Evolutionary conservation across 2,329 filamentous ascomycete species (phyloP).

Genomic region (Hymenoscyphus fraxineus): DNA sequence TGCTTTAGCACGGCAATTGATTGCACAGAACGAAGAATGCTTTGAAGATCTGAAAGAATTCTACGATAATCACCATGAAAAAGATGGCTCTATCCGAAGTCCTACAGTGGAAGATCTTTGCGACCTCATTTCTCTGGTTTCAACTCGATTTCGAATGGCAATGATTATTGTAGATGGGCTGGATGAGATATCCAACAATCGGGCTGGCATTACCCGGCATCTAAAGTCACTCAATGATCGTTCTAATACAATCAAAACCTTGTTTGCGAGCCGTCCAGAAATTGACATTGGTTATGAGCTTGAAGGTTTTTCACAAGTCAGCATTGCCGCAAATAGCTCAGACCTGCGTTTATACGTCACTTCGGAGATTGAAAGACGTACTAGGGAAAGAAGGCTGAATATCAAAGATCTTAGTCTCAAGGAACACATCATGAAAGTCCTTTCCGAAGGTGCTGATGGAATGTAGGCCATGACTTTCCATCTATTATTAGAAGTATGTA

Average conservation of each 20-base stretch:
- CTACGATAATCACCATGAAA: slow-evolving; percentile 8
- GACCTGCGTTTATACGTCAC: slow-evolving; percentile 18
- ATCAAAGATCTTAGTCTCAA: slow-evolving; percentile 15
- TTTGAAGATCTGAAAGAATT: slow-evolving; percentile 9
- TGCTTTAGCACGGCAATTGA: slow-evolving; percentile 29
- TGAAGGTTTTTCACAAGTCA: not conserved
- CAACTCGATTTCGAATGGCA: slow-evolving; percentile 14
- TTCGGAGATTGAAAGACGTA: slow-evolving; percentile 15
- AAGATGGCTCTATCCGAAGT: slow-evolving; percentile 6
- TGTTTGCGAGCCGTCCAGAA: slow-evolving; percentile 19
- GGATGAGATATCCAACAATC: slow-evolving; percentile 27
- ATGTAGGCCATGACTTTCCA: slow-evolving; percentile 19
- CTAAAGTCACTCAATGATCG: slow-evolving; percentile 11
- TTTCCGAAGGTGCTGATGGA: slow-evolving; percentile 21
- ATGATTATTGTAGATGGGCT: slow-evolving; percentile 32
- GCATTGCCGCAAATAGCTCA: slow-evolving; percentile 16
- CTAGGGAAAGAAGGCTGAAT: slow-evolving; percentile 4
- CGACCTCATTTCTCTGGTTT: not conserved
- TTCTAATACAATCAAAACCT: slow-evolving; percentile 14
- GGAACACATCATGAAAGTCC: slow-evolving; percentile 18
- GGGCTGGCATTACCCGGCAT: slow-evolving; percentile 9
- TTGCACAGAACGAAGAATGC: slow-evolving; percentile 25
- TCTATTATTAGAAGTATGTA: not conserved
- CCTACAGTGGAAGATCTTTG: not conserved
- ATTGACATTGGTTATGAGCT: slow-evolving; percentile 14